Conservation (phyloP, 179 eudicot genomes). For the Nepenthes alata region DNA sequence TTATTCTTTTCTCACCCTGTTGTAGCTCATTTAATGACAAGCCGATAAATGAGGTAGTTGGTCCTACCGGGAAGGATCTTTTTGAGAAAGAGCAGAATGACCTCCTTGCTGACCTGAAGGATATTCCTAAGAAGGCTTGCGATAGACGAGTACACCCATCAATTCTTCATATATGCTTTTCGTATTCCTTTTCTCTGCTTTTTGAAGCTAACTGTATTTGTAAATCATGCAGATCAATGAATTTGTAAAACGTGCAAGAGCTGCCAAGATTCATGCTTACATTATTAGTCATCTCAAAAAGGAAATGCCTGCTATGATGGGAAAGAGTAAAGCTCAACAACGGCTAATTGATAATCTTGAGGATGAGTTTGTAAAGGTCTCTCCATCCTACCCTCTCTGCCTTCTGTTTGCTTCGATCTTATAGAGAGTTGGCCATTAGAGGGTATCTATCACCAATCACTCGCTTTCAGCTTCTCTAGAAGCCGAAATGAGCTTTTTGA, state of each 20-base stretch:
- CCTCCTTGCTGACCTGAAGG: constrained; percentile 75
- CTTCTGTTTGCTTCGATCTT: no score
- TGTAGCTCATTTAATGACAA: constrained; percentile 79
- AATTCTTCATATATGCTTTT: background rate
- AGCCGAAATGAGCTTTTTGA: no score
- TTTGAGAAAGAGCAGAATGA: constrained; percentile 91
- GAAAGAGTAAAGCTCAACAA: constrained; percentile 71
- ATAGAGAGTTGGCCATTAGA: no score
- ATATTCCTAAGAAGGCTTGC: constrained; percentile 96
- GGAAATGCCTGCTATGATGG: constrained; percentile 92
- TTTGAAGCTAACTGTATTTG: background rate
- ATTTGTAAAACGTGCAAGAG: constrained; percentile 92
- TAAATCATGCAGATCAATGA: constrained; percentile 60
- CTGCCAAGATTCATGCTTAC: constrained; percentile 89
- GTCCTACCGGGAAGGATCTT: constrained; percentile 71
- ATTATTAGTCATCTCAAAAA: constrained; percentile 87
- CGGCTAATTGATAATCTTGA: constrained; percentile 63
- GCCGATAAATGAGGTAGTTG: constrained; percentile 57
- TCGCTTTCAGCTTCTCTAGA: no score
- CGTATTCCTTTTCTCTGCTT: background rate
- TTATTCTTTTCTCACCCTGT: background rate
- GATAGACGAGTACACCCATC: constrained; percentile 64
- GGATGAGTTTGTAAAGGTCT: constrained; percentile 63
- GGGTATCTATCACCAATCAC: no score
- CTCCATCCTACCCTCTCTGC: background rate